Evolutionary conservation across 108 stramenopile genomes (phyloP).

Genomic region (Nannochloropsis oceanica): DNA sequence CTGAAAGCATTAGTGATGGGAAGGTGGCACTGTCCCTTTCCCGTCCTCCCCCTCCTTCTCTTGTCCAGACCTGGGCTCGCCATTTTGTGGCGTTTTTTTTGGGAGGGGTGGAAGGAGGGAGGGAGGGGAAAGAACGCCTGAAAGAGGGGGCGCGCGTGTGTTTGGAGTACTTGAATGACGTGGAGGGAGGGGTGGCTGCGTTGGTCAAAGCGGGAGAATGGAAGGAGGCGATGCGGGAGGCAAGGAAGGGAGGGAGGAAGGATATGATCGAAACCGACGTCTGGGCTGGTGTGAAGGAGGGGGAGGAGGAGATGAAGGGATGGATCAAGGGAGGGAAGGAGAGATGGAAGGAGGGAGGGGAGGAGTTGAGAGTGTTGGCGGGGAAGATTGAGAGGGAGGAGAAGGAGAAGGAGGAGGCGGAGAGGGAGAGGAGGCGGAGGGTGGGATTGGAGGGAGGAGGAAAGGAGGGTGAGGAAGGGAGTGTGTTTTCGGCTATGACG

Average conservation of each 20-base stretch:
- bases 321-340: not conserved
- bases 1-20: no score
- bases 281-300: not conserved
- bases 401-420: not conserved
- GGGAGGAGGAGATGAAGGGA: not conserved
- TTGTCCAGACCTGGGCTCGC: not conserved
- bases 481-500: not conserved
- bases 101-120: not conserved
- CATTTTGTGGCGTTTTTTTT: not conserved
- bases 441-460: not conserved
- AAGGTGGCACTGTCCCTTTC: no score
- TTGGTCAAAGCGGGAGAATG: not conserved
- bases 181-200: not conserved
- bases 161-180: not conserved
- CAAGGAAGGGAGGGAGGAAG: not conserved
- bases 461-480: not conserved
- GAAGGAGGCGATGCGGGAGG: not conserved
- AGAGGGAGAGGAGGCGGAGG: not conserved
- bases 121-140: not conserved
- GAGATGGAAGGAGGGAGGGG: not conserved
- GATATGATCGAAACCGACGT: not conserved
- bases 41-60: not conserved
- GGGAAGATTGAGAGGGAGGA: not conserved
- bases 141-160: not conserved
- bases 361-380: not conserved